phyloP scores from a whole-genome alignment of 352 stramenopile genomes.

The Phytophthora cryptogea region DNA sequence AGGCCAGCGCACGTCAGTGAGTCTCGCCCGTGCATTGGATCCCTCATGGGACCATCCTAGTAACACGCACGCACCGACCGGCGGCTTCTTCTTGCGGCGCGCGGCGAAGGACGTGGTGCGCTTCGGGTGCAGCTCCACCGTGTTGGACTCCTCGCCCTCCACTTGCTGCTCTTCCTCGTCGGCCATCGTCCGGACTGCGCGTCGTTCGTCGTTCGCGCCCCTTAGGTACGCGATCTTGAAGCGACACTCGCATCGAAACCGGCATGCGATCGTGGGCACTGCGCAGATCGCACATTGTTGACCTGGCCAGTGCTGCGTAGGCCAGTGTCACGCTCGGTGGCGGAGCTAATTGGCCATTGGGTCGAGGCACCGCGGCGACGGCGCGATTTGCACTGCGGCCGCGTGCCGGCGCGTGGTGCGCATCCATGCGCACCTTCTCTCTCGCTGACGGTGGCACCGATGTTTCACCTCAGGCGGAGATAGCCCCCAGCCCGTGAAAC shows the following conservation, averaged over 20 bases:
- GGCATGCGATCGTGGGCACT: slow-evolving; percentile 3
- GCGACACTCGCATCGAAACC: slow-evolving; percentile 12
- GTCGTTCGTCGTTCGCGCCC: slow-evolving; percentile 16
- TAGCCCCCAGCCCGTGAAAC: background rate
- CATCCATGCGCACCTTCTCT: slow-evolving; percentile 22
- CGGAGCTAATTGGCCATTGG: slow-evolving; percentile 35
- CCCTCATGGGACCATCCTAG: no score
- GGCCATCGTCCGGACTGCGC: background rate
- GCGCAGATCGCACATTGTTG: slow-evolving; percentile 22
- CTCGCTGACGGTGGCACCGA: background rate
- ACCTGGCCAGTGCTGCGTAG: slow-evolving; percentile 10
- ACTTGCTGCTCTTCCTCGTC: background rate
- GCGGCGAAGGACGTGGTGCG: slow-evolving; percentile 63
- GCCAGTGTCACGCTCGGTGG: slow-evolving; percentile 10
- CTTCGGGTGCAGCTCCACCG: slow-evolving; percentile 59
- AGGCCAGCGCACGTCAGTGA: slow-evolving; percentile 19
- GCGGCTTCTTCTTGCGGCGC: slow-evolving; percentile 49
- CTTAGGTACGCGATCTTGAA: slow-evolving; percentile 32
- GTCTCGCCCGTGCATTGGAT: slow-evolving; percentile 3
- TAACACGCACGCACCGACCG: slow-evolving; percentile 16
- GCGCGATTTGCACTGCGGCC: slow-evolving; percentile 20
- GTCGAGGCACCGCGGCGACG: slow-evolving; percentile 20
- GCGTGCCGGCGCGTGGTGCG: slow-evolving; percentile 19
- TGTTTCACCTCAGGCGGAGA: background rate
- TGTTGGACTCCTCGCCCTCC: slow-evolving; percentile 18